These are phyloP conservation scores for Bryum argenteum DNA, from an alignment of 225 moss, liverwort and hornwort genomes.

Conservation along the genomic window DNA sequence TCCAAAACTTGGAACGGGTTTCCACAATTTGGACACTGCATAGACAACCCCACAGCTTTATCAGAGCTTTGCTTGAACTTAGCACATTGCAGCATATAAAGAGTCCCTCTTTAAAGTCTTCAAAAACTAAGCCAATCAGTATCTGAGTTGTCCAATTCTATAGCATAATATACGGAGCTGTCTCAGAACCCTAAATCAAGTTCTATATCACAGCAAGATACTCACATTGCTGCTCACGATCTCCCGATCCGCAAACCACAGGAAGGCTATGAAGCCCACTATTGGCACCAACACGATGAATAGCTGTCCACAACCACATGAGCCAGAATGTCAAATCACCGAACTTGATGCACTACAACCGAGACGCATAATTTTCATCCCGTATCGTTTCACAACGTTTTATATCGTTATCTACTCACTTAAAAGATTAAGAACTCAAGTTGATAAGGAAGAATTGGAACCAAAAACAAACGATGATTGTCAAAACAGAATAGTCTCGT, in stretches of 20 bases:
- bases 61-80: conserved; percentile 12
- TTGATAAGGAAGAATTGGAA: too few species aligned
- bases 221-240: conserved; percentile 97
- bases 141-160: neutral
- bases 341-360: neutral
- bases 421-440: too few species aligned
- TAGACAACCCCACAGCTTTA: neutral
- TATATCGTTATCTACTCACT: too few species aligned
- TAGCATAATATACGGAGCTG: conserved; percentile 1
- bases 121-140: neutral
- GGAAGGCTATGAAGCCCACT: conserved; percentile 75
- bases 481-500: too few species aligned
- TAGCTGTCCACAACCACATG: conserved; percentile 64
- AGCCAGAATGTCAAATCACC: conserved; percentile 2
- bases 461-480: too few species aligned
- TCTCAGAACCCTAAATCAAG: conserved; percentile 12
- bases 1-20: conserved; percentile 90
- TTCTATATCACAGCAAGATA: conserved; percentile 44
- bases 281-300: conserved; percentile 79
- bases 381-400: too few species aligned
- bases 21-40: conserved; percentile 99
- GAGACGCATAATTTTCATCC: too few species aligned
- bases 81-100: conserved; percentile 12
- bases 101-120: conserved; percentile 1
- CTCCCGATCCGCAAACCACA: conserved; percentile 99